Conservation (phyloP, 2,329 filamentous ascomycete genomes). For the Arthroderma uncinatum region DNA sequence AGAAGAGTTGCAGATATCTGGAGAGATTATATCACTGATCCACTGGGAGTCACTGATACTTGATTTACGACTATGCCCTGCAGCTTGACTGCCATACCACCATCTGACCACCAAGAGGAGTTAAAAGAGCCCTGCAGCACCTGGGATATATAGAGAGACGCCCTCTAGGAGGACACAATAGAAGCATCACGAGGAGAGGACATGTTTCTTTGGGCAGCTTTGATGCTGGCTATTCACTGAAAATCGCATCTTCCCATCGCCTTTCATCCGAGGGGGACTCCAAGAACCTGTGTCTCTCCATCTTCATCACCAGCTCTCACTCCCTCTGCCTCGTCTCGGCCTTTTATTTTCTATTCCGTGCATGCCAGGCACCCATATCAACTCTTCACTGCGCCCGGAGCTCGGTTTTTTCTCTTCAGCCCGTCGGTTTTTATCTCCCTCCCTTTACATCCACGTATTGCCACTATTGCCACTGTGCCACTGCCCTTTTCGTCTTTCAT, state of each 20-base stretch:
- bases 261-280: not conserved
- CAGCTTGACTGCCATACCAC: conserved; percentile 4
- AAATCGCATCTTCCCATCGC: not conserved
- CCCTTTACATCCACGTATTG: not conserved
- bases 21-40: not conserved
- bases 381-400: not conserved
- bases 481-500: not conserved
- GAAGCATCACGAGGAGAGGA: not conserved
- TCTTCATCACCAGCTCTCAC: not conserved
- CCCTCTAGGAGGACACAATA: not conserved
- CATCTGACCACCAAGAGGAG: not conserved
- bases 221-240: conserved; percentile 2
- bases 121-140: not conserved
- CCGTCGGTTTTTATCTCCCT: not conserved
- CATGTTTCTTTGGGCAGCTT: not conserved
- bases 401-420: not conserved
- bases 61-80: not conserved
- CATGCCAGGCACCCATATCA: not conserved
- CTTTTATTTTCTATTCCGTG: not conserved
- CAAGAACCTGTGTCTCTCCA: not conserved
- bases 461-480: conserved; percentile 2
- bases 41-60: not conserved
- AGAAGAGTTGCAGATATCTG: not conserved
- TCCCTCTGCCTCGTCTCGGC: not conserved
- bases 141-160: not conserved